phyloP scores from a whole-genome alignment of 306 rosid species.

The apple (Malus domestica) region DNA sequence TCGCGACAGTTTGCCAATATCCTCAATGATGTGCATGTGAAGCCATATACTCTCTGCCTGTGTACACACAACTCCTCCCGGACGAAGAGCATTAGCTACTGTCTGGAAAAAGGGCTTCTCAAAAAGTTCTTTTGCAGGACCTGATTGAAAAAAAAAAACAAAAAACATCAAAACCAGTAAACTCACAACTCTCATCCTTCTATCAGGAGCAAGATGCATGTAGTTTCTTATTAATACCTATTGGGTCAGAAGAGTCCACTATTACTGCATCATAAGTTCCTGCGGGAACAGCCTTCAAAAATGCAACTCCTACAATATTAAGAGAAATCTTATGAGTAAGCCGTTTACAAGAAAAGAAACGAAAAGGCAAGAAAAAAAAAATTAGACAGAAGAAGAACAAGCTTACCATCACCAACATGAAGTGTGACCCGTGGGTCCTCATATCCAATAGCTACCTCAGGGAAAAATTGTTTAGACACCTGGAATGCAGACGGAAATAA shows the following conservation, averaged over 20 bases:
- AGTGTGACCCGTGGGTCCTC: constrained; percentile 81
- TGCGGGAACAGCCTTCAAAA: constrained; percentile 73
- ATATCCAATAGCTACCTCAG: constrained; percentile 69
- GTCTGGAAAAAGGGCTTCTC: constrained; percentile 82
- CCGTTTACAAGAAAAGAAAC: not conserved
- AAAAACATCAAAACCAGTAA: not conserved
- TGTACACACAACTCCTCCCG: constrained; percentile 94
- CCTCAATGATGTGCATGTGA: constrained; percentile 92
- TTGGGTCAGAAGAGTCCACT: constrained; percentile 97
- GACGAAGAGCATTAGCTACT: constrained; percentile 86
- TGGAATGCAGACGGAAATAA: constrained; percentile 17
- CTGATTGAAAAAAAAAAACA: constrained; percentile 18
- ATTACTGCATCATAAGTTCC: constrained; percentile 92
- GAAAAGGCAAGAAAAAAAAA: not conserved
- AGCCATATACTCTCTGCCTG: constrained; percentile 99
- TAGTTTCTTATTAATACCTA: constrained; percentile 40
- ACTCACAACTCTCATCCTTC: not conserved
- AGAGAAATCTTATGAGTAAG: constrained; percentile 19
- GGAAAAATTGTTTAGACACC: constrained; percentile 87
- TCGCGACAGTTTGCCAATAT: constrained; percentile 70
- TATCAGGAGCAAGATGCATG: not conserved
- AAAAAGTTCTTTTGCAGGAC: constrained; percentile 98
- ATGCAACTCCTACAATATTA: constrained; percentile 73
- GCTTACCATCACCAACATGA: constrained; percentile 79
- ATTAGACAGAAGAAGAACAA: constrained; percentile 4